Conservation (phyloP, 306 rosid species). For the Trifolium subterraneum region DNA sequence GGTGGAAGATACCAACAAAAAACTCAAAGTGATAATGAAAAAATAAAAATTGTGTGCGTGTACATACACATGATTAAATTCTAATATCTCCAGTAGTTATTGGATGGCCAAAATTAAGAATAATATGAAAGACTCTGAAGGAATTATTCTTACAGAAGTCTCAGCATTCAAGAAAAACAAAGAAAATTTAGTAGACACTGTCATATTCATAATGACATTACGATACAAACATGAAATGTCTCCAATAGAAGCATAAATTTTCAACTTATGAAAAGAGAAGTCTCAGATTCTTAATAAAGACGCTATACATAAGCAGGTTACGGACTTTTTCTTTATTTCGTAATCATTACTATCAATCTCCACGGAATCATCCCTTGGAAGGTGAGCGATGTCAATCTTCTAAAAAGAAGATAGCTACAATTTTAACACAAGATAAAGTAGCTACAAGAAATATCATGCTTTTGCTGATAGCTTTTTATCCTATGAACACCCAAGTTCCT, state of each 20-base stretch:
- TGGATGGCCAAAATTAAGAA: constrained; percentile 15
- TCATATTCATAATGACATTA: background rate
- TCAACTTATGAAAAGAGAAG: background rate
- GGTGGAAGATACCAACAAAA: constrained; percentile 24
- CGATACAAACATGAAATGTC: background rate
- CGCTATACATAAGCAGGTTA: too few relatives aligned
- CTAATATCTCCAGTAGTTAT: constrained; percentile 1
- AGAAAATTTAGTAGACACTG: background rate
- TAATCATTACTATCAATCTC: too few relatives aligned
- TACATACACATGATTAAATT: constrained; percentile 11
- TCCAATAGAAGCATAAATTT: background rate
- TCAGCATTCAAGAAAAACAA: background rate
- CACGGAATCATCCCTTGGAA: too few relatives aligned
- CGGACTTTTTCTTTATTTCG: too few relatives aligned
- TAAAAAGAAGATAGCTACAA: background rate
- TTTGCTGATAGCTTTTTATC: constrained; percentile 8
- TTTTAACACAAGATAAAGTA: constrained; percentile 3
- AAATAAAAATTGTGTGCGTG: background rate
- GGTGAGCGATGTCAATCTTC: too few relatives aligned
- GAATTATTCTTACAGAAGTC: constrained; percentile 12
- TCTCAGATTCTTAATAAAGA: background rate
- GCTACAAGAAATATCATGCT: constrained; percentile 26
- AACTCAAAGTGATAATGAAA: constrained; percentile 30
- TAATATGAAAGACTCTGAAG: constrained; percentile 18
- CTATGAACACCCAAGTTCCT: constrained; percentile 9